Evolutionary conservation across 2,329 filamentous ascomycete species (phyloP).

Genomic region (Epichloe sp.): DNA sequence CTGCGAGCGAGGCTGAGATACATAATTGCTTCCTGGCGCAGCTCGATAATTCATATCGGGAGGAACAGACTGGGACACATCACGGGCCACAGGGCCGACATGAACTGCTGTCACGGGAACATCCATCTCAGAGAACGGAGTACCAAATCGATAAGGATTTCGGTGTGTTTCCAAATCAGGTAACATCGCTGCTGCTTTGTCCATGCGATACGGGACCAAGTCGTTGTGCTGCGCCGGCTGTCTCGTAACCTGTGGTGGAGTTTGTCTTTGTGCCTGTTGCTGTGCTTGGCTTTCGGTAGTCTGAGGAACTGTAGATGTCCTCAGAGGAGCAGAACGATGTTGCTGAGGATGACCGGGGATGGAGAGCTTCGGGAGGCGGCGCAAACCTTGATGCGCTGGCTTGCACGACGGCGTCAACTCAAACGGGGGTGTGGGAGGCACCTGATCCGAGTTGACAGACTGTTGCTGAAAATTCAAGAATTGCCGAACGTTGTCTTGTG

Average conservation of each 20-base stretch:
- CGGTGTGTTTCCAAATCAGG: slow-evolving; percentile 43
- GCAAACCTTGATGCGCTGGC: slow-evolving; percentile 40
- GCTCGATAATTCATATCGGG: slow-evolving; percentile 77
- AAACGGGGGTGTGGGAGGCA: slow-evolving; percentile 58
- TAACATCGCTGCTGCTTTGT: slow-evolving; percentile 35
- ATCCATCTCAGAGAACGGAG: slow-evolving; percentile 83
- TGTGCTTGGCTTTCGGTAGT: slow-evolving; percentile 13
- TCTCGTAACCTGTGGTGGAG: slow-evolving; percentile 10
- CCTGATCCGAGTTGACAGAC: slow-evolving; percentile 33
- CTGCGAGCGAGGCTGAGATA: slow-evolving; percentile 30
- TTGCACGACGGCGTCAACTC: slow-evolving; percentile 42
- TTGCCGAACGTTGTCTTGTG: slow-evolving; percentile 85
- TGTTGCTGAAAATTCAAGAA: slow-evolving; percentile 75
- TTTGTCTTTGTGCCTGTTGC: slow-evolving; percentile 13
- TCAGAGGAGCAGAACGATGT: slow-evolving; percentile 15
- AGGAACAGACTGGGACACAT: slow-evolving; percentile 79
- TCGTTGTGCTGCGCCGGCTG: slow-evolving; percentile 11
- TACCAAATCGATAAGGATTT: slow-evolving; percentile 63
- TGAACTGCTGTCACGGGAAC: slow-evolving; percentile 66
- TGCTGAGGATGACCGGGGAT: slow-evolving; percentile 34
- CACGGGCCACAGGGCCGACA: slow-evolving; percentile 59
- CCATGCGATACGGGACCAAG: slow-evolving; percentile 40
- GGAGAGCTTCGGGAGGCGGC: slow-evolving; percentile 47
- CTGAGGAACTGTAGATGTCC: slow-evolving; percentile 17
- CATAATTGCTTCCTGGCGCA: slow-evolving; percentile 17